Evolutionary conservation across 495 filamentous ascomycete species (phyloP), one percentile per base, ranked within the genome.

Genomic region (Chaetomium tenue): DNA sequence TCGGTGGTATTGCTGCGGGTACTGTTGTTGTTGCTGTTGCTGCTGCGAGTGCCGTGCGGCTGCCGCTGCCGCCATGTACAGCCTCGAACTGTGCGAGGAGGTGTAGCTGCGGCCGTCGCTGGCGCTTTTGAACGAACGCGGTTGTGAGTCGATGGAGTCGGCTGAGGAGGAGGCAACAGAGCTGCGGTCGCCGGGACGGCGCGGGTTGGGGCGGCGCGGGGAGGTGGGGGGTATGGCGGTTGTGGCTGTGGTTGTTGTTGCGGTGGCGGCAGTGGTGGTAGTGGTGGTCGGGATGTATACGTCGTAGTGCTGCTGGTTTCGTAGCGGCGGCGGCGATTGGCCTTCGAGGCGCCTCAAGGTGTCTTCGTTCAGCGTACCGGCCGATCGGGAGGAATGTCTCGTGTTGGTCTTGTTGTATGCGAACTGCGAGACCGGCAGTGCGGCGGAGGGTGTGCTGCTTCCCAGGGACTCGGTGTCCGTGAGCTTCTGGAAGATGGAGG

Each of bases 331-430:
- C 39, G 62, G 51, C 6, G 69, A 23, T 28, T 74, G 72, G 12
- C 72, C 73, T 56, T 78, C 77, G 7, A 80, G 65, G 9, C 67
- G 68, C 13, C 64, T 62, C 7, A 78, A 66, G 0, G 77, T 78
- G 54, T 73, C 73, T 63, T 80, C 74, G 58, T 74, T 74, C 55
- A 74, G 44, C 2, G 58, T 63, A 18, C 61, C 63, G 28, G 66
- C 54, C 12, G 28, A 40, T 12, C 5, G 40, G 20, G n/a, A 23
- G 52, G 51, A 37, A 8, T 26, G 40, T 18, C 54, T 37, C 12
- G 8, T 40, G 22, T 60, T 65, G 1, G 60, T 33, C 30, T 61
- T 55, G 26, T 61, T 2, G 62, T 30, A 25, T 33, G 68, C 61
- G 46, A 64, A 67, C 25, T 68, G 61, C 6, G 71, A 70, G 20